Evolutionary conservation across 106 monocot species (phyloP), one percentile per base, ranked within the genome.

Genomic region (Dendrobium catenatum): DNA sequence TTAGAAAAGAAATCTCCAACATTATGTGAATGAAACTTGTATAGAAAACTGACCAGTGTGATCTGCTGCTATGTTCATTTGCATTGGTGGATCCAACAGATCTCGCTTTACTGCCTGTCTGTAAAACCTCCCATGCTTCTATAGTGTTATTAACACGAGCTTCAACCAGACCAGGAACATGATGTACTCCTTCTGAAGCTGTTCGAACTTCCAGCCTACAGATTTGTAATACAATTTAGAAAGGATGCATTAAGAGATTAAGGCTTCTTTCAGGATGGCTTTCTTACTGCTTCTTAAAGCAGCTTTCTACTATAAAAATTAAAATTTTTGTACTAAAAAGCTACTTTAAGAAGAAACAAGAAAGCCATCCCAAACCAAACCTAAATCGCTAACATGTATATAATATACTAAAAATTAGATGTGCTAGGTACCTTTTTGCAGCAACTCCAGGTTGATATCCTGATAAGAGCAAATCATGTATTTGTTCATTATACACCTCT

Each of bases 401-500:
- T 1, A 7, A 44, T 22, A 6, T 6, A 27, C 9, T 72, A n/a
- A 75, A 75, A 75, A 20, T 1, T n/a, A 13, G 4, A 5, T 75
- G 0, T 75, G 29, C 4, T 18, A 73, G 0, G 44, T 86, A 95
- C 92, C 89, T 90, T 79, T 89, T 92, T 48, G 87, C 43, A 64
- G 83, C 68, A n/a, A 70, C 80, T 29, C 88, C 88, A 75, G 89
- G 76, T 37, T 87, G 93, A 83, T 88, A 80, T 43, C 85, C 95
- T 55, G 87, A 83, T 31, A 81, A 64, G 24, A 96, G 87, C 59
- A 96, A 82, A 85, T 96, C 96, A 76, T 79, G 88, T 47, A 96
- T 96, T 79, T 96, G 93, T 42, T 96, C 96, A 84, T 96, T 96
- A 79, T 96, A 96, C 20, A 96, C 96, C 68, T 96, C 96, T 44